Percentiles rank a stretch among this genome's conserved stretches.
phyloP scores from a whole-genome alignment of 1,139 yeast species.

The Sporopachydermia cereana region DNA sequence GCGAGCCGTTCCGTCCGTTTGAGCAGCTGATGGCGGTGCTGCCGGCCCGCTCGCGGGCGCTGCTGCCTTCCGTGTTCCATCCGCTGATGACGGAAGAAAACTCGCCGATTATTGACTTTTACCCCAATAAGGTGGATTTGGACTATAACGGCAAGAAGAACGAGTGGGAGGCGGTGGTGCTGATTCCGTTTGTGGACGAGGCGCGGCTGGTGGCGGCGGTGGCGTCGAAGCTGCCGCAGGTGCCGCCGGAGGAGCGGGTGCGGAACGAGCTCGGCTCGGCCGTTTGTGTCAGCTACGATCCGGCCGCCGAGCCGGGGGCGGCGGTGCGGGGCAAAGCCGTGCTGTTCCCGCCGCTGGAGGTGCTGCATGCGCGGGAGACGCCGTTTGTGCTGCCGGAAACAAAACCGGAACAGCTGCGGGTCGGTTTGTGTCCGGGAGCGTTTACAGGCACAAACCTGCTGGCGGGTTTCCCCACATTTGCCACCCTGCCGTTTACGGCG shows the following conservation, averaged over 20 bases:
- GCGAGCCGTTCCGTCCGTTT: slow-evolving; percentile 81
- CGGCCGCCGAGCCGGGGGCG: slow-evolving; percentile 65
- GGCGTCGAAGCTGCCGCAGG: slow-evolving; percentile 45
- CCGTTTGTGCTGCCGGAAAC: slow-evolving; percentile 40
- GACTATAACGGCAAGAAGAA: slow-evolving; percentile 94
- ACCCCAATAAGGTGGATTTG: slow-evolving; percentile 79
- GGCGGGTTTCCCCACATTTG: slow-evolving; percentile 86
- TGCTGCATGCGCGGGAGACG: slow-evolving; percentile 64
- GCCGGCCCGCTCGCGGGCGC: slow-evolving; percentile 78
- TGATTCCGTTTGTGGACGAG: slow-evolving; percentile 86
- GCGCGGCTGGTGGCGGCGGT: slow-evolving; percentile 60
- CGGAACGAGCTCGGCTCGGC: slow-evolving; percentile 71
- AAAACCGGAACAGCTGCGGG: slow-evolving; percentile 33
- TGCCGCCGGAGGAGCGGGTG: slow-evolving; percentile 55
- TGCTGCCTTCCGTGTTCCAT: slow-evolving; percentile 72
- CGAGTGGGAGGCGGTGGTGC: slow-evolving; percentile 98
- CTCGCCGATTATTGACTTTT: slow-evolving; percentile 84
- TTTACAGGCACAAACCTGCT: slow-evolving; percentile 54
- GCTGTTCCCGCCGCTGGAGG: slow-evolving; percentile 57
- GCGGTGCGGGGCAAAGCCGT: slow-evolving; percentile 55
- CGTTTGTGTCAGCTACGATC: slow-evolving; percentile 58
- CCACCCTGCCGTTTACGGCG: slow-evolving; percentile 49
- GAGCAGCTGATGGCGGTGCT: slow-evolving; percentile 97
- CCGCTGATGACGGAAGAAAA: slow-evolving; percentile 78
- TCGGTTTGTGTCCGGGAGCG: slow-evolving; percentile 61